Evolutionary conservation across 2,329 filamentous ascomycete species (phyloP), one percentile per base, ranked within the genome.

Genomic region (Rasamsonia emersonii): DNA sequence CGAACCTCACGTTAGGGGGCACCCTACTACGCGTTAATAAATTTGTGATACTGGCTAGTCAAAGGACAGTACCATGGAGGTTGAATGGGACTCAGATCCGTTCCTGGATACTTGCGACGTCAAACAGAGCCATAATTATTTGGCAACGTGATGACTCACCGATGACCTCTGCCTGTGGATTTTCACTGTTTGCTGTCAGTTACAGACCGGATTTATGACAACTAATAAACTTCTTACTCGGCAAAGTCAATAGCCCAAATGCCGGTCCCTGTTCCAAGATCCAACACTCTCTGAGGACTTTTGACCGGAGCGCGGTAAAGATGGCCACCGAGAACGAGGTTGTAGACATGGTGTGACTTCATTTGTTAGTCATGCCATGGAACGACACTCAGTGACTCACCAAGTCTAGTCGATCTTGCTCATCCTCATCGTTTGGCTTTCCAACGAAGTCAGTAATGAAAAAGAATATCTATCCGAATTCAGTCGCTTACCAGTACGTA

Each of bases 231-330:
- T n/a, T n/a, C 24, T 26, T 11, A 26, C 24, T 26, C 24, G n/a
- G 24, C 24, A 26, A 26, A 26, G 15, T 26, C 24, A n/a, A n/a
- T n/a, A n/a, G n/a, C n/a, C n/a, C n/a, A n/a, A n/a, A n/a, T n/a
- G n/a, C n/a, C n/a, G n/a, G 24, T 26, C 15, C 24, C 24, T 11
- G 24, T 26, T 9, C 24, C 24, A 9, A 26, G 24, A 11, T 26
- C 24, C 5, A 26, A 13, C 24, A 13, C 24, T 13, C 24, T 26
- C 15, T 26, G 24, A 9, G 11, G 24, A 7, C 15, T 26, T 13
- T 26, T 26, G 24, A 26, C 11, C 9, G 24, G 24, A 5, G 24
- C 24, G 6, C n/a, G 24, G 11, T 11, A 26, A 7, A 26, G 24
- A n/a, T 11, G 7, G 24, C 24, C 24, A 6, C 24, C 11, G 6